A percentile compares a stretch with the other conserved stretches of the same genome.
Evolutionary conservation across 169 alveolate genomes (phyloP).

Genomic region (Fabrea salina): DNA sequence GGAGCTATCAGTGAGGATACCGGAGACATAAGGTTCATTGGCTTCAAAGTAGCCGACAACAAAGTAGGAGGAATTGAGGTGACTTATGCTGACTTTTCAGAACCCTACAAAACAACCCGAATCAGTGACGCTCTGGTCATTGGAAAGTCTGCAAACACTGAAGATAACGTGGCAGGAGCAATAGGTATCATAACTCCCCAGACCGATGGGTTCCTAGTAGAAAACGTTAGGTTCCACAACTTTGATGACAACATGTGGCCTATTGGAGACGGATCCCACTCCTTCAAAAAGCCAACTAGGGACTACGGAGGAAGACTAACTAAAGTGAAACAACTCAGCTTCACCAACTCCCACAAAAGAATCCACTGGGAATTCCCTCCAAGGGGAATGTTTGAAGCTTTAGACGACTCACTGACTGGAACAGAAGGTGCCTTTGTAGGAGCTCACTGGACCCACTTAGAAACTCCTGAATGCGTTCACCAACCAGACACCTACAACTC

Average conservation of each 20-base stretch:
- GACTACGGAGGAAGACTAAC: conserved; percentile 55
- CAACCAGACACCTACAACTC: neutral
- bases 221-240: conserved; percentile 38
- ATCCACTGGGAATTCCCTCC: conserved; percentile 9
- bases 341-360: conserved; percentile 26
- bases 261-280: conserved; percentile 58
- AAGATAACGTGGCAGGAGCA: conserved; percentile 9
- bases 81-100: conserved; percentile 33
- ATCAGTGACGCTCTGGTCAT: conserved; percentile 37
- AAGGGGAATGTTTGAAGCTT: neutral
- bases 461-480: conserved; percentile 18
- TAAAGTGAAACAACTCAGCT: conserved; percentile 17
- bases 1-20: conserved; percentile 61
- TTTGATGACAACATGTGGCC: conserved; percentile 36
- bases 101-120: conserved; percentile 20
- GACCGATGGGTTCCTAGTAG: conserved; percentile 56
- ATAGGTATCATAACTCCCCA: conserved; percentile 63
- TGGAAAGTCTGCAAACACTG: conserved; percentile 41
- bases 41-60: conserved; percentile 53
- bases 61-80: conserved; percentile 58
- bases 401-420: conserved; percentile 10
- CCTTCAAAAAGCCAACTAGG: conserved; percentile 37
- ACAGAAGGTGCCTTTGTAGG: neutral
- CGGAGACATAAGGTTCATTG: conserved; percentile 51
- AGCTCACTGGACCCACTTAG: conserved; percentile 8